Base-by-base conservation (phyloP, 2,329 filamentous ascomycete species). In the Chaetomiaceae sp. region DNA sequence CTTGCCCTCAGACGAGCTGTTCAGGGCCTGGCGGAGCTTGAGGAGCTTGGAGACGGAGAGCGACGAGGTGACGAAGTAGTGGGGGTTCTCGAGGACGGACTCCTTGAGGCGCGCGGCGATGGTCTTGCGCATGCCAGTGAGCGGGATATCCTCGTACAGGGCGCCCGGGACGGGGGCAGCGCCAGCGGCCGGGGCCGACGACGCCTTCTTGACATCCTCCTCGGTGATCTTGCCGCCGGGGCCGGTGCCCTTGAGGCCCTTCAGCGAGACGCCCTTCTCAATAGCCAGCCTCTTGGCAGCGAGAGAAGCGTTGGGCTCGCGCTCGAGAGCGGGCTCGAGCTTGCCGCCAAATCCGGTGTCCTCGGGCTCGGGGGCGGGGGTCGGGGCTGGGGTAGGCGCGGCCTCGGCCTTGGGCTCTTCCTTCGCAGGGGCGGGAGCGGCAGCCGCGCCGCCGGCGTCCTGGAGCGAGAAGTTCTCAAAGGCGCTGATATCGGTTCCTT, bases 51-150 rank as follows among this genome's bases (percentile, higher is more conserved):
- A 82, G 61, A 99, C 94, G 54, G 92, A 97, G 69, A 99, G 82
- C 64, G 84, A 84, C 66, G 90, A 87, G 65, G 89, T 89, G 66
- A 99, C 92, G 71, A 92, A 99, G 84, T 95, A 99, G 82, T 97
- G 94, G 57, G 94, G 94, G 82, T 96, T 97, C 75, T 92, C 86
- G 73, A 88, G 84, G 72, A 89, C 82, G 39, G 92, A 97, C 77
- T 96, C 82, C 68, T 86, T 85, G 56, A 99, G 88, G 64, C 94
- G 90, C 73, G 76, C 84, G 72, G 94, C 94, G 71, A 99, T 99
- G 63, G 89, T 91, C 84, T 96, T 97, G 79, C 94, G 91, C 94
- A 99, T 99, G 71, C 88, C 87, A 67, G 81, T 87, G 64, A 91
- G 83, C 59, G 91, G 89, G 58, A 83, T 83, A 69, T 99, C 94